Conservation (phyloP, 306 rosid species). For the Vigna hirtella region DNA sequence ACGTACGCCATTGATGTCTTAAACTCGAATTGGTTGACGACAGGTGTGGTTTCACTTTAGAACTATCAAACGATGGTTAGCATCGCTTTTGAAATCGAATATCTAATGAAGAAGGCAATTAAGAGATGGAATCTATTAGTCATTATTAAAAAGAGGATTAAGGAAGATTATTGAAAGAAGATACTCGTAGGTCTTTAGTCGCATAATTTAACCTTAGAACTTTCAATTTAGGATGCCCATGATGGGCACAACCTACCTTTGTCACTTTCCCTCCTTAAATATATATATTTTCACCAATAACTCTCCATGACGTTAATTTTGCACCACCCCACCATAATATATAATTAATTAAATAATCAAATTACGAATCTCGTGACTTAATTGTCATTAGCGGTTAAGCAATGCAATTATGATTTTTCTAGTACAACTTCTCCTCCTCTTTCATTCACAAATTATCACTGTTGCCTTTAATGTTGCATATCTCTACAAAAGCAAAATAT, state of each 20-base stretch:
- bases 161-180: slow-evolving; percentile 27
- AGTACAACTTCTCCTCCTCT: background rate
- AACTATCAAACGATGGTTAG: slow-evolving; percentile 14
- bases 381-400: slow-evolving; percentile 28
- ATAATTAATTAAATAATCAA: background rate
- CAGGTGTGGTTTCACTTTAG: slow-evolving; percentile 42
- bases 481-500: too few species aligned
- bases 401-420: background rate
- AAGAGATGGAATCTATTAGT: slow-evolving; percentile 43
- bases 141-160: slow-evolving; percentile 39
- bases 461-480: background rate
- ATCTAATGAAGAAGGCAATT: slow-evolving; percentile 44
- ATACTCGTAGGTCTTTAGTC: slow-evolving; percentile 23
- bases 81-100: slow-evolving; percentile 40
- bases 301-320: slow-evolving; percentile 33
- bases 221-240: slow-evolving; percentile 45
- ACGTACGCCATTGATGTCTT: background rate
- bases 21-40: slow-evolving; percentile 33
- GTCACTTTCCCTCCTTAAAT: slow-evolving; percentile 32
- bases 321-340: slow-evolving; percentile 20
- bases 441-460: background rate
- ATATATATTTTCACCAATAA: background rate
- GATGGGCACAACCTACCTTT: slow-evolving; percentile 53
- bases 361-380: background rate
- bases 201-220: slow-evolving; percentile 48